Conservation (phyloP, 2,329 filamentous ascomycete species). For the Penicillium sp. region DNA sequence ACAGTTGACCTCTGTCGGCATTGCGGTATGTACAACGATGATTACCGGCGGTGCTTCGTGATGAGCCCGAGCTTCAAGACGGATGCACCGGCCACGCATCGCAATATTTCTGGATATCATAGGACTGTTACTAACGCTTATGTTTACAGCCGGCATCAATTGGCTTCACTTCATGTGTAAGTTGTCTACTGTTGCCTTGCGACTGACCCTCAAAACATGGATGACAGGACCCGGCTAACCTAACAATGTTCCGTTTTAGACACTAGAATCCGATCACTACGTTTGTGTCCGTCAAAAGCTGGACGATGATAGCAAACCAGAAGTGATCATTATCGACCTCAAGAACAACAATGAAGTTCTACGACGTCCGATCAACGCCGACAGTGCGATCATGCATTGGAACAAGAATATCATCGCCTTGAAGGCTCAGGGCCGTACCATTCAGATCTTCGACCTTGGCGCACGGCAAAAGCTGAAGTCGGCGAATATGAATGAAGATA, state of each 20-base stretch:
- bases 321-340: conserved; percentile 96
- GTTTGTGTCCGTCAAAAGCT: conserved; percentile 96
- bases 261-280: conserved; percentile 94
- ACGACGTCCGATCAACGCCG: conserved; percentile 93
- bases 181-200: conserved; percentile 35
- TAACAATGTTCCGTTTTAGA: conserved; percentile 55
- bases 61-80: conserved; percentile 18
- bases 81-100: conserved; percentile 21
- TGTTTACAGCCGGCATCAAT: conserved; percentile 64
- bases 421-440: conserved; percentile 87
- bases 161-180: conserved; percentile 84
- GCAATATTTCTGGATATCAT: background rate
- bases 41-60: conserved; percentile 15
- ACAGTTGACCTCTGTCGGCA: conserved; percentile 55
- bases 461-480: conserved; percentile 96
- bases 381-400: conserved; percentile 99
- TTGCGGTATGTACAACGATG: conserved; percentile 50
- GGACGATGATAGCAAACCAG: conserved; percentile 76
- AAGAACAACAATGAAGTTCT: conserved; percentile 97
- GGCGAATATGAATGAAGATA: conserved; percentile 92
- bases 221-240: conserved; percentile 19
- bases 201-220: conserved; percentile 9
- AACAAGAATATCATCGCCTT: conserved; percentile 92
- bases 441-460: conserved; percentile 95
- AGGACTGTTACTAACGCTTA: conserved; percentile 28